Conservation (phyloP, 2,329 filamentous ascomycete species). For the Gremmenia infestans region DNA sequence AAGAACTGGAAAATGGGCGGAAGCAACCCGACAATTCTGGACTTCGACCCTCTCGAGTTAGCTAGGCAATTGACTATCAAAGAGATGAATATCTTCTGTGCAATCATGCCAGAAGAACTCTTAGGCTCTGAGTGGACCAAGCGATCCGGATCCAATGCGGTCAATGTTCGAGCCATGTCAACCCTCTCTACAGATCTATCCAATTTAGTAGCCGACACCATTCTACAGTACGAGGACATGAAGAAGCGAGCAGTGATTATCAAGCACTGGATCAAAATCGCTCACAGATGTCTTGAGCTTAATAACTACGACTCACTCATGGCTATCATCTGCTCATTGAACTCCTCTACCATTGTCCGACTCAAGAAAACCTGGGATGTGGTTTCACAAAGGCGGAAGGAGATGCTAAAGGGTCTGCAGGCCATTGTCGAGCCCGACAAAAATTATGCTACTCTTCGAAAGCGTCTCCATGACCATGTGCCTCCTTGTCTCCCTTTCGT, state of each 20-base stretch:
- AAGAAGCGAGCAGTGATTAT: constrained; percentile 88
- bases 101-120: constrained; percentile 87
- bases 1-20: constrained; percentile 70
- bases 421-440: constrained; percentile 82
- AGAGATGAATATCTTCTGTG: constrained; percentile 86
- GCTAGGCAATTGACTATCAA: constrained; percentile 90
- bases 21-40: constrained; percentile 68
- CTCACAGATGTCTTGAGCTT: constrained; percentile 76
- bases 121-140: constrained; percentile 93
- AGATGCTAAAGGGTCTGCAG: constrained; percentile 72
- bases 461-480: constrained; percentile 76
- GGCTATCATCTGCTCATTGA: constrained; percentile 93
- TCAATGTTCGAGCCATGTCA: constrained; percentile 93
- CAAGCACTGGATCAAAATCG: constrained; percentile 98
- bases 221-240: constrained; percentile 79
- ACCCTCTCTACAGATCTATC: constrained; percentile 87
- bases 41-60: constrained; percentile 87
- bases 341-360: constrained; percentile 84
- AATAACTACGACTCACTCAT: constrained; percentile 96
- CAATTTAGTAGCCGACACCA: constrained; percentile 88
- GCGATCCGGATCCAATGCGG: constrained; percentile 69
- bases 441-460: constrained; percentile 84
- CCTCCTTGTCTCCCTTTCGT: constrained; percentile 93
- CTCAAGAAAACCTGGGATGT: constrained; percentile 89
- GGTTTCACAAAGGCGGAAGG: constrained; percentile 78